Evolutionary conservation across 371 early-diverging fungal genomes (phyloP), one percentile per base, ranked within the genome.

Genomic region (Conidiobolus incongruus): DNA sequence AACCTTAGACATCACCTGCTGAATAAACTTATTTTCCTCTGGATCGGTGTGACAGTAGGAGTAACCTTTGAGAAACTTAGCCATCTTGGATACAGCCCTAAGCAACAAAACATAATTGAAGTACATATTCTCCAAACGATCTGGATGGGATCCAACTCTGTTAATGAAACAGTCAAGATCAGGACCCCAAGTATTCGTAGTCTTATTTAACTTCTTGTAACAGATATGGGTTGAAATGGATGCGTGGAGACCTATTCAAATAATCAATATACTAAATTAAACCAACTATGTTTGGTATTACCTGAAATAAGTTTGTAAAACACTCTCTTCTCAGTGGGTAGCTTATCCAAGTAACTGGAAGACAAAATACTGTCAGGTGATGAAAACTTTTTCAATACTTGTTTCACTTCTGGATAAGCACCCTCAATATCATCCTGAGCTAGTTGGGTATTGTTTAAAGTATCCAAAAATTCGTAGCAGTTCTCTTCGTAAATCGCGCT

Each of bases 191-290:
- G 17, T 28, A 33, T 28, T 33, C 12, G 86, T 80, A 0, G 73
- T 75, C 42, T 71, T 61, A 52, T 95, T 71, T 50, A 86, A 75
- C 62, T 75, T 82, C 54, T 94, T 79, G 40, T 83, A 69, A 53
- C 94, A 94, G 33, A 97, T 83, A 57, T 97, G 96, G 17, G 87
- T 82, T 0, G 95, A 93, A n/a, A 93, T 91, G 17, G 95, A 94
- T 0, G 93, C 67, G 52, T 97, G 98, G 16, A 97, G 66, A 1
- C 86, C 75, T 72, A 44, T 23, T n/a, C 8, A 26, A 26, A 26
- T 26, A 4, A 8, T 26, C 8, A 26, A 26, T 26, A 33, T 35
- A 30, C 16, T 17, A 40, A 51, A 29, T 23, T n/a, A 30, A 17
- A 21, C 7, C 21, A 21, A 4, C 13, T 23, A 17, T 29, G 44